Evolutionary conservation across 2,329 filamentous ascomycete genomes (phyloP).

Genomic region (Colletotrichum euphorbiae): DNA sequence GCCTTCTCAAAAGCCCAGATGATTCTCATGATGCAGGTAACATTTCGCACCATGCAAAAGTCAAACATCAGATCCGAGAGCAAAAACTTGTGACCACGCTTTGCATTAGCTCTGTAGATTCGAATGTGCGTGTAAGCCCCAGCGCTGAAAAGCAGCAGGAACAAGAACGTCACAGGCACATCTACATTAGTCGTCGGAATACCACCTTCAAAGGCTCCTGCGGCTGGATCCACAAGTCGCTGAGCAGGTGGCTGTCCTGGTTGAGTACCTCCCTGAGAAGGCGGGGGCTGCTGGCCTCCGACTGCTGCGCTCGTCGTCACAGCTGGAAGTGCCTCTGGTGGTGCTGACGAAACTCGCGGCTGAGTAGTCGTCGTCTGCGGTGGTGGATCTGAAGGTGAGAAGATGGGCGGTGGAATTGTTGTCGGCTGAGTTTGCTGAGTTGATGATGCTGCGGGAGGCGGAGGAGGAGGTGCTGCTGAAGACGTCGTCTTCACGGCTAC

Average conservation of each 20-base stretch:
- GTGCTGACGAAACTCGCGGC: not conserved
- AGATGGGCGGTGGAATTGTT: not conserved
- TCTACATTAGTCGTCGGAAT: slow-evolving; percentile 39
- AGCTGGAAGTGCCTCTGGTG: slow-evolving; percentile 21
- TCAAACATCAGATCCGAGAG: slow-evolving; percentile 53
- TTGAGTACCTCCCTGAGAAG: slow-evolving; percentile 1
- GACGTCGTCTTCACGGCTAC: not conserved
- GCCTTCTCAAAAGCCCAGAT: slow-evolving; percentile 47
- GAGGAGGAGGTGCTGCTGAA: not conserved
- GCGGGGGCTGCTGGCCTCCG: slow-evolving; percentile 13
- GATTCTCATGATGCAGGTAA: slow-evolving; percentile 51
- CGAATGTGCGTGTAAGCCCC: slow-evolving; percentile 45
- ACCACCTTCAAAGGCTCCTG: slow-evolving; percentile 31
- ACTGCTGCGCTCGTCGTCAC: slow-evolving; percentile 5
- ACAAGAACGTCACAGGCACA: slow-evolving; percentile 43
- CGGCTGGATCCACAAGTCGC: slow-evolving; percentile 24
- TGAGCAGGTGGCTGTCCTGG: slow-evolving; percentile 7
- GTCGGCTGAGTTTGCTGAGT: not conserved
- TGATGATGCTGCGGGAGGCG: not conserved
- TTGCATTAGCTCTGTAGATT: slow-evolving; percentile 46
- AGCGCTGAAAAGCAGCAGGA: slow-evolving; percentile 44
- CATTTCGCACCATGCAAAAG: slow-evolving; percentile 51
- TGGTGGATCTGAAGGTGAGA: not conserved
- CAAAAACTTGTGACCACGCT: slow-evolving; percentile 53
- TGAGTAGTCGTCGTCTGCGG: not conserved